These are phyloP conservation scores for Spathaspora boniae DNA, from an alignment of 805 yeast genomes.

Conservation along the genomic window DNA sequence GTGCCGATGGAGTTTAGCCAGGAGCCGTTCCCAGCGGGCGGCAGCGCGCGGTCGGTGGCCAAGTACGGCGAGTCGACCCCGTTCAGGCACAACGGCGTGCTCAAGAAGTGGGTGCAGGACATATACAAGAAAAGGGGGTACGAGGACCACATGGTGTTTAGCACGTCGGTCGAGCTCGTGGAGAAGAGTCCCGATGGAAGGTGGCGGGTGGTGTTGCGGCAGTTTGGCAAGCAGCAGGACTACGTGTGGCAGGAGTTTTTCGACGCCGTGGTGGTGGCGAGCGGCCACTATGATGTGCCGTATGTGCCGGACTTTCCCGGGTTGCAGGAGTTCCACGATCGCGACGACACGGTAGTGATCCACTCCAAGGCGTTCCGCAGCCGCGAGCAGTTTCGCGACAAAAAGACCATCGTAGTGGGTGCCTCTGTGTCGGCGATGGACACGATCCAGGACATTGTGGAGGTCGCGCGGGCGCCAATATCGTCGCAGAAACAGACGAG, in stretches of 20 bases:
- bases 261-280: constrained; percentile 43
- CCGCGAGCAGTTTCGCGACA: constrained; percentile 27
- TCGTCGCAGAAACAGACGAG: constrained; percentile 7
- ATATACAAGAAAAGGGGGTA: constrained; percentile 17
- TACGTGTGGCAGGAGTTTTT: constrained; percentile 31
- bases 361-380: constrained; percentile 44
- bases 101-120: constrained; percentile 18
- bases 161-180: constrained; percentile 27
- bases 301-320: constrained; percentile 44
- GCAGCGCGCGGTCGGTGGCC: constrained; percentile 10
- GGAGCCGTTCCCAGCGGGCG: constrained; percentile 17
- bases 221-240: constrained; percentile 15
- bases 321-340: constrained; percentile 28
- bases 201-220: constrained; percentile 21
- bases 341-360: constrained; percentile 25
- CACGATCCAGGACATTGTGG: constrained; percentile 19
- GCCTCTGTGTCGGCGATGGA: constrained; percentile 77
- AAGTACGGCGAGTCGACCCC: constrained; percentile 19
- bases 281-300: constrained; percentile 48
- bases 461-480: constrained; percentile 14
- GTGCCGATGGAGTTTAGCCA: constrained; percentile 20
- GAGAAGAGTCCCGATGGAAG: constrained; percentile 15
- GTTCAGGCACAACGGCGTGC: constrained; percentile 15
- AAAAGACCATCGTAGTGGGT: constrained; percentile 29
- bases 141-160: constrained; percentile 18